These are phyloP conservation scores for Elongisporangium senticosum DNA, from an alignment of 352 stramenopile species.

Conservation along the genomic window DNA sequence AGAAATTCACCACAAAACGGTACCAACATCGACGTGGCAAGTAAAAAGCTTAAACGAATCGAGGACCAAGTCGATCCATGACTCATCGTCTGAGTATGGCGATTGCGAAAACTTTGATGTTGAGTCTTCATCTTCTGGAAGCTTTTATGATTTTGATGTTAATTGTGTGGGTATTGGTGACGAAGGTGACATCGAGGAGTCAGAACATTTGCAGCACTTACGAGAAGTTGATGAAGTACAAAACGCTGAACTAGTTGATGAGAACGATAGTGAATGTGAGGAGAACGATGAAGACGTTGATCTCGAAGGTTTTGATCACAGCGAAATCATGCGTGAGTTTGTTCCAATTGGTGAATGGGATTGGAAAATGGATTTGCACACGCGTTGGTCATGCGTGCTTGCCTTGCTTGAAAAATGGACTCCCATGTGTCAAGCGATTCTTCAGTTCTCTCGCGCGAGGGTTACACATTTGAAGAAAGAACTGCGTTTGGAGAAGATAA, in stretches of 20 bases:
- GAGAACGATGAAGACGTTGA: conserved; percentile 12
- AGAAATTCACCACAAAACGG: too few species aligned
- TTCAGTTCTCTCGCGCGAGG: conserved; percentile 1
- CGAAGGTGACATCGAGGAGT: conserved; percentile 54
- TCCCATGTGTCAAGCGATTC: too few species aligned
- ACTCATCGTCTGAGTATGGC: too few species aligned
- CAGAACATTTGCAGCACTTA: conserved; percentile 78
- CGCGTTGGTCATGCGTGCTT: conserved; percentile 42
- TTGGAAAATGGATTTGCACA: conserved; percentile 62
- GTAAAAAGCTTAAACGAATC: too few species aligned
- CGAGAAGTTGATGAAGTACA: conserved; percentile 71
- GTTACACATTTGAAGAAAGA: conserved; percentile 40
- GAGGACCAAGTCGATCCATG: too few species aligned
- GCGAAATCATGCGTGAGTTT: not conserved
- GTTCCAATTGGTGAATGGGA: conserved; percentile 38
- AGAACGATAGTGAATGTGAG: conserved; percentile 29
- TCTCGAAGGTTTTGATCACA: conserved; percentile 8
- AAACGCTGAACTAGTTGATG: conserved; percentile 27
- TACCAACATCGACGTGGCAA: too few species aligned
- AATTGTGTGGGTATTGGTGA: conserved; percentile 44
- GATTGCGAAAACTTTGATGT: conserved; percentile 2
- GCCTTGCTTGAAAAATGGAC: conserved; percentile 20
- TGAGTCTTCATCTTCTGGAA: conserved; percentile 20
- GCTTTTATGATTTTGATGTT: conserved; percentile 34
- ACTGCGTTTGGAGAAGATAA: conserved; percentile 55